These are phyloP conservation scores for Dendrobium nobile DNA, from an alignment of 106 monocot species.

Conservation along the genomic window DNA sequence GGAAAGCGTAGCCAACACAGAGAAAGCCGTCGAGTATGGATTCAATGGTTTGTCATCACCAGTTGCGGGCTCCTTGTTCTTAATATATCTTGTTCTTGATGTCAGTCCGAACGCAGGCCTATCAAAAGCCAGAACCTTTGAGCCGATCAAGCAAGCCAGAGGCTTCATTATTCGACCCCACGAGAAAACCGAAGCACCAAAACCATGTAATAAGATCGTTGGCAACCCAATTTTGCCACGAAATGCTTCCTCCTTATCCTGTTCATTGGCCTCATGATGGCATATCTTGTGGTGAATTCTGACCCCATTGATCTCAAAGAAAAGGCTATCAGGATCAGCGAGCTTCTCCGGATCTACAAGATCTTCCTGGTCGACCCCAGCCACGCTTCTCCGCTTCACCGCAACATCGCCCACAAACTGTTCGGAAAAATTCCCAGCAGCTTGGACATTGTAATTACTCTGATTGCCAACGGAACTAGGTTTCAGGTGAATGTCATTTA, in stretches of 20 bases:
- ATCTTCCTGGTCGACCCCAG: constrained; percentile 76
- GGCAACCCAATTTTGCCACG: constrained; percentile 34
- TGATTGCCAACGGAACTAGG: constrained; percentile 4
- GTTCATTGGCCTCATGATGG: constrained; percentile 23
- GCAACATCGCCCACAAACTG: constrained; percentile 16
- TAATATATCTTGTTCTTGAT: constrained; percentile 29
- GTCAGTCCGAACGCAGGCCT: constrained; percentile 94
- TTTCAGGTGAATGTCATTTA: background rate
- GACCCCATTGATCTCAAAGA: constrained; percentile 68
- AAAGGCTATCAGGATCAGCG: constrained; percentile 72
- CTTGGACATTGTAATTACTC: background rate
- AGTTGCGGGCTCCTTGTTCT: background rate
- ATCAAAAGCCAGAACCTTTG: constrained; percentile 88
- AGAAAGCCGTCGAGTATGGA: constrained; percentile 85
- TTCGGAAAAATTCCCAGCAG: constrained; percentile 27
- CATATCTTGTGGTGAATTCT: constrained; percentile 75
- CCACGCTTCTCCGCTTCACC: constrained; percentile 26
- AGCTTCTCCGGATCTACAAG: constrained; percentile 51
- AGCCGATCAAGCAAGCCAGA: constrained; percentile 42
- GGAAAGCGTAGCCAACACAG: constrained; percentile 60
- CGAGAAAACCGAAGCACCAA: constrained; percentile 82
- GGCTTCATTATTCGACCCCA: constrained; percentile 72
- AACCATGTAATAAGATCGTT: constrained; percentile 71
- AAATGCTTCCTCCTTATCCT: background rate
- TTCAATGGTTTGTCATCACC: constrained; percentile 30